Evolutionary conservation across 2,329 filamentous ascomycete genomes (phyloP).

Genomic region (Pseudogymnoascus sp.): DNA sequence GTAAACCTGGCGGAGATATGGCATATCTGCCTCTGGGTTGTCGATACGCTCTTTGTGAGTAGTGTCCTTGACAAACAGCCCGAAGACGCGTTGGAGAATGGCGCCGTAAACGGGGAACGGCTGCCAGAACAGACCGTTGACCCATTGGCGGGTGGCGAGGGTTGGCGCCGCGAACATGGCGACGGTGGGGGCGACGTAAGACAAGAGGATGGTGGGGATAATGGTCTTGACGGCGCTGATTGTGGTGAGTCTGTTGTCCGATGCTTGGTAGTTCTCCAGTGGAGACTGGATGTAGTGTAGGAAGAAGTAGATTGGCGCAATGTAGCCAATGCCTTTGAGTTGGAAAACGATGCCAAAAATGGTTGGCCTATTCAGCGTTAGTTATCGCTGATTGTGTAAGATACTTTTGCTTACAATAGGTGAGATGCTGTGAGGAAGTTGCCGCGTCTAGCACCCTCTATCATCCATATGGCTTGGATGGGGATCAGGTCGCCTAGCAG

Average conservation of each 20-base stretch:
- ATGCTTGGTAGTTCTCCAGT: conserved; percentile 26
- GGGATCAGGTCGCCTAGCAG: conserved; percentile 23
- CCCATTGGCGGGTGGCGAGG: conserved; percentile 20
- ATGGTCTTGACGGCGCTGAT: conserved; percentile 23
- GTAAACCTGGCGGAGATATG: conserved; percentile 20
- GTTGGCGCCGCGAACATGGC: conserved; percentile 18
- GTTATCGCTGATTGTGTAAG: not conserved
- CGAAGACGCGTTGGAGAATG: conserved; percentile 16
- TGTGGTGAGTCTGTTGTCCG: conserved; percentile 28
- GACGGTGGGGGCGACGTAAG: conserved; percentile 22
- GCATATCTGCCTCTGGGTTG: conserved; percentile 21
- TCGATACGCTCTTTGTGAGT: conserved; percentile 14
- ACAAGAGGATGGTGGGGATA: conserved; percentile 22
- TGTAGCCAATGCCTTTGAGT: conserved; percentile 24
- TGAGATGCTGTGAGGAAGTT: conserved; percentile 23
- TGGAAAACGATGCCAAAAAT: conserved; percentile 24
- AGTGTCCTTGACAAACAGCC: conserved; percentile 16
- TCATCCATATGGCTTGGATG: conserved; percentile 23
- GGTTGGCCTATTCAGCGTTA: conserved; percentile 16
- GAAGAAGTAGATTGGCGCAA: conserved; percentile 31
- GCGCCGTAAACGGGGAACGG: conserved; percentile 21
- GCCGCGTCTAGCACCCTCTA: conserved; percentile 24
- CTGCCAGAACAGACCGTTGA: conserved; percentile 19
- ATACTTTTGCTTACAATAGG: conserved; percentile 15
- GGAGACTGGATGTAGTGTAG: conserved; percentile 29